These are phyloP conservation scores for Globisporangium cederbergense DNA, from an alignment of 352 stramenopile genomes.

Conservation along the genomic window DNA sequence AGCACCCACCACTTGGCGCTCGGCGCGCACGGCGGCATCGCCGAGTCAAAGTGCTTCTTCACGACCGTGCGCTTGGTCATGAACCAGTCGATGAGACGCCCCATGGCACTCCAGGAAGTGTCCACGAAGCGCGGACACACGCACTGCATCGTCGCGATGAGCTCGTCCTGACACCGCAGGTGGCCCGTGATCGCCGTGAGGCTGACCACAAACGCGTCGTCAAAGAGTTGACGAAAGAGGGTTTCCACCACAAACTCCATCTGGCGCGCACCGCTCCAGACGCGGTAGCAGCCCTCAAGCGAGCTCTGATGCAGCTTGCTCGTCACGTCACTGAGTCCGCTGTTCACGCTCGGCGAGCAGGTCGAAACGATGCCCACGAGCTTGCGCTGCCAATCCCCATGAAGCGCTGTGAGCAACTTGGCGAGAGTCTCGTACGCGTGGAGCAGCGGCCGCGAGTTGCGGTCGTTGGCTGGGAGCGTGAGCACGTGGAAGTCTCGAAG, in stretches of 20 bases:
- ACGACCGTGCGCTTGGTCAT: slow-evolving; percentile 8
- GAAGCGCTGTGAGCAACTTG: slow-evolving; percentile 11
- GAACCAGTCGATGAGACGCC: slow-evolving; percentile 17
- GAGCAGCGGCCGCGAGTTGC: background rate
- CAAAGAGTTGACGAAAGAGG: slow-evolving; percentile 14
- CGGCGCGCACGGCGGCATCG: slow-evolving; percentile 14
- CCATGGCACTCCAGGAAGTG: slow-evolving; percentile 15
- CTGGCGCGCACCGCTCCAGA: slow-evolving; percentile 17
- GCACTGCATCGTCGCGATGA: slow-evolving; percentile 8
- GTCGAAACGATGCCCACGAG: slow-evolving; percentile 12
- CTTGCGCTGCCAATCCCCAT: slow-evolving; percentile 10
- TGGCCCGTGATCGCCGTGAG: slow-evolving; percentile 13
- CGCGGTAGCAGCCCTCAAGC: slow-evolving; percentile 11
- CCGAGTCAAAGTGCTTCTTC: slow-evolving; percentile 16
- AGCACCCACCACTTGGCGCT: slow-evolving; percentile 12
- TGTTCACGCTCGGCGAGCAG: background rate
- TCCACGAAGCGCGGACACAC: slow-evolving; percentile 17
- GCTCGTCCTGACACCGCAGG: slow-evolving; percentile 11
- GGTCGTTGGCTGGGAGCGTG: slow-evolving; percentile 12
- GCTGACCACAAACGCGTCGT: slow-evolving; percentile 11
- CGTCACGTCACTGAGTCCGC: background rate
- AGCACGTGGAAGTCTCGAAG: slow-evolving; percentile 18
- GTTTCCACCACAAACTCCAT: slow-evolving; percentile 5
- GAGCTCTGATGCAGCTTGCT: slow-evolving; percentile 10
- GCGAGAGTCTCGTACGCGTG: slow-evolving; percentile 11